These are phyloP conservation scores for Cenchrus purpureus DNA, from an alignment of 176 grass and related monocot species.

Conservation along the genomic window DNA sequence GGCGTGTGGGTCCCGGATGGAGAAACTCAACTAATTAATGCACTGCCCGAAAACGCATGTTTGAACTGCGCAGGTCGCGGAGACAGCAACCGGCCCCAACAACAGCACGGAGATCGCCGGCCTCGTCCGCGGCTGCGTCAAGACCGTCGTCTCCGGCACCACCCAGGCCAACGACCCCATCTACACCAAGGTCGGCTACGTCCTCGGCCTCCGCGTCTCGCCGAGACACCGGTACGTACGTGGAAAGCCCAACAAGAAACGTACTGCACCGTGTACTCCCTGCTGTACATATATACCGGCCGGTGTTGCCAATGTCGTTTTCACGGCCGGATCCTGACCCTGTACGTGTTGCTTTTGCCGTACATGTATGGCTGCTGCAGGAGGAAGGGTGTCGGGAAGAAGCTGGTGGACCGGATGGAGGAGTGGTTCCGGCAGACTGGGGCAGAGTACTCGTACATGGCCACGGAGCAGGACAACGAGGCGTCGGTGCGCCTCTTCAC, in stretches of 20 bases:
- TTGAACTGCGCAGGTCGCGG: constrained; percentile 60
- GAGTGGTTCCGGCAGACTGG: constrained; percentile 68
- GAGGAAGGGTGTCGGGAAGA: constrained; percentile 64
- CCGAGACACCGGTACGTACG: constrained; percentile 65
- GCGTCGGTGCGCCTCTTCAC: constrained; percentile 85
- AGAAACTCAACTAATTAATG: constrained; percentile 19
- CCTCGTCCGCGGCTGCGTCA: constrained; percentile 82
- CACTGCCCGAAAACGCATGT: constrained; percentile 51
- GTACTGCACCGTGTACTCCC: not conserved
- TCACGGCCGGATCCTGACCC: not conserved
- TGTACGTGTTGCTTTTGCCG: too few species aligned
- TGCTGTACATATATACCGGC: not conserved
- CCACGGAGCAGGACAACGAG: constrained; percentile 75
- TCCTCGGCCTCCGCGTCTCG: constrained; percentile 90
- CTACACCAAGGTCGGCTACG: constrained; percentile 77
- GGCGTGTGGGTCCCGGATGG: constrained; percentile 36
- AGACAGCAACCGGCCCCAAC: constrained; percentile 39
- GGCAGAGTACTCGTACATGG: constrained; percentile 91
- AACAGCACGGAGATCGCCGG: constrained; percentile 65
- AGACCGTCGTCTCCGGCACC: constrained; percentile 67
- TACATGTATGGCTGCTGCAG: constrained; percentile 32
- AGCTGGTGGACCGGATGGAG: constrained; percentile 72
- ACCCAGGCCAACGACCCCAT: constrained; percentile 34
- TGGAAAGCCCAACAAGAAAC: not conserved
- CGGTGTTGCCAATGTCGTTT: not conserved